Base-by-base conservation (phyloP, 352 stramenopile species). In the Phytophthora fragariae region DNA sequence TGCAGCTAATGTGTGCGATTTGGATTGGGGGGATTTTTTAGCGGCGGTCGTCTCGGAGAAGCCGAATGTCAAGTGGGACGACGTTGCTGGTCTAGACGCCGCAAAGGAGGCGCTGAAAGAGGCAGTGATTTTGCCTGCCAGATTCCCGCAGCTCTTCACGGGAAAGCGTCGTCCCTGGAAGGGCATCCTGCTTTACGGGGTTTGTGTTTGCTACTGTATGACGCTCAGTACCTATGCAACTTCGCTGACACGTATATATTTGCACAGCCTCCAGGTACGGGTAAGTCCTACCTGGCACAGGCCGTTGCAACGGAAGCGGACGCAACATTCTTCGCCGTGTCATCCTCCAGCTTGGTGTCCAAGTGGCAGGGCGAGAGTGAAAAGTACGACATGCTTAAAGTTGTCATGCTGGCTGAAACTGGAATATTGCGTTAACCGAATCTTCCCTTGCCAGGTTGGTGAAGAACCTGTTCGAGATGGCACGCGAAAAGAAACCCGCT, bases 91-190 rank as follows among this genome's bases (percentile, higher is more conserved):
- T 49, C 79, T 99, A 27, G 97, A 99, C 54, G 84, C 85, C 41
- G 98, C 98, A 0, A 99, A 99, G 74, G 96, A 99, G 35, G 93
- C 96, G 17, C 76, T 99, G n/a, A 99, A 99, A 76, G 98, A 99
- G 76, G 97, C 97, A n/a, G 97, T 99, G 9, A 99, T 99, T 65
- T 80, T 99, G 37, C 97, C 98, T 24, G 88, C 90, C 5, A 84
- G 90, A 17, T 99, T 99, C 75, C 98, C 98, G 19, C 97, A 99
- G 80, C 84, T 99, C 3, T 99, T 99, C 80, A 98, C 92, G 11
- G 90, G 91, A 2, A 97, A 95, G 67, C 87, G 88, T 2, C 81
- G 87, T 65, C 96, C 96, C 3, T 98, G 97, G 91, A 98, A 98
- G 77, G 97, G 98, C 17, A 99, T 99, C 79, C 77, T 99, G 55